Conservation (phyloP, 2,329 filamentous ascomycete genomes). For the Botrytis galanthina region DNA sequence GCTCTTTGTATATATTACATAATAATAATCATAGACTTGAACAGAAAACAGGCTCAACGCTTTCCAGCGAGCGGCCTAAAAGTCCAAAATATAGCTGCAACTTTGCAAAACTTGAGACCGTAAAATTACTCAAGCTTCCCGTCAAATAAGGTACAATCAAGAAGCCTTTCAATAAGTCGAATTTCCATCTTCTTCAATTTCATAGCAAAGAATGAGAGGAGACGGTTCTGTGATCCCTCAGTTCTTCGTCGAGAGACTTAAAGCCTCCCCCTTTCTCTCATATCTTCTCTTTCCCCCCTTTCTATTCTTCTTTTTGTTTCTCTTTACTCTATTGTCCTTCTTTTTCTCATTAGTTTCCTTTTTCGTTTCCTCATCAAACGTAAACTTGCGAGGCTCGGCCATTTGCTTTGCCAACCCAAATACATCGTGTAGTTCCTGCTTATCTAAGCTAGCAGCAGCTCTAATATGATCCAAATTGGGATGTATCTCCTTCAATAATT, state of each 20-base stretch:
- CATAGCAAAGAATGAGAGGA: background rate
- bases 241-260: background rate
- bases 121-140: background rate
- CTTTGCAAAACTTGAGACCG: background rate
- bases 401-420: background rate
- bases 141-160: background rate
- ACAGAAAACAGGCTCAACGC: background rate
- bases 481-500: conserved; percentile 2
- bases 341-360: background rate
- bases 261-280: background rate
- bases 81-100: background rate
- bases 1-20: background rate
- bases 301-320: background rate
- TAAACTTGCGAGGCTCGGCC: background rate
- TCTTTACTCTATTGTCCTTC: background rate
- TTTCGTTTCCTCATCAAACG: too few relatives aligned
- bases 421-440: background rate
- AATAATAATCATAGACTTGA: background rate
- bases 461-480: background rate
- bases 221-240: background rate
- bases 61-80: background rate
- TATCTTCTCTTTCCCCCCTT: background rate
- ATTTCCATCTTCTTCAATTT: background rate
- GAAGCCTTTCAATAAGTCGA: background rate
- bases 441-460: background rate